These are phyloP conservation scores for Amniculicola lignicola DNA, from an alignment of 495 filamentous ascomycete species.

Conservation along the genomic window DNA sequence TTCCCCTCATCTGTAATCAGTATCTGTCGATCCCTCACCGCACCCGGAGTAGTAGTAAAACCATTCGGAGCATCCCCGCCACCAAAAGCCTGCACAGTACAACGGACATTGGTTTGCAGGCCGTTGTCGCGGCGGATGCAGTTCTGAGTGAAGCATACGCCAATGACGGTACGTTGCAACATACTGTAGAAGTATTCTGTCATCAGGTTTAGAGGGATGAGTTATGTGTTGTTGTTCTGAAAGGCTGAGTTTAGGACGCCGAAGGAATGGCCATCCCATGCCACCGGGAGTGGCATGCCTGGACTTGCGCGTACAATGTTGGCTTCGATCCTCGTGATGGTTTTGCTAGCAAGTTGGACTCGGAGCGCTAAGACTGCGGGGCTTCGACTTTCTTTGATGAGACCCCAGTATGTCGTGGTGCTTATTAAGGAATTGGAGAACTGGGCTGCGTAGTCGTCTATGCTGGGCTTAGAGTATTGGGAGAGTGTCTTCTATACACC, in stretches of 20 bases:
- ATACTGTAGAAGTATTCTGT: neutral
- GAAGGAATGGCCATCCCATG: conserved; percentile 7
- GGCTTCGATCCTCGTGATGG: conserved; percentile 39
- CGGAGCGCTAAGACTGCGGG: conserved; percentile 35
- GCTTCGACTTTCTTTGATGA: conserved; percentile 9
- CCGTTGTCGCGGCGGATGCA: conserved; percentile 12
- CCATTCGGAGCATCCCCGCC: neutral
- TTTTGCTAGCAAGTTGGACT: conserved; percentile 27
- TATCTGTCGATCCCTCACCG: conserved; percentile 4
- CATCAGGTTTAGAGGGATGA: neutral
- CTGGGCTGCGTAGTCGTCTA: conserved; percentile 31
- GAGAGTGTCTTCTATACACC: conserved; percentile 38
- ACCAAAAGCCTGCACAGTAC: conserved; percentile 3
- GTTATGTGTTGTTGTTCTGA: neutral
- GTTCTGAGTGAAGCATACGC: neutral
- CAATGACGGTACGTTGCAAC: neutral
- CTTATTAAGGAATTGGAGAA: conserved; percentile 32
- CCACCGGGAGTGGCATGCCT: conserved; percentile 1
- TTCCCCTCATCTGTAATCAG: conserved; percentile 6
- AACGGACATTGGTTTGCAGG: neutral
- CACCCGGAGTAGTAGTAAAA: neutral
- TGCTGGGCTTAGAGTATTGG: conserved; percentile 27
- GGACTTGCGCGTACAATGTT: conserved; percentile 21
- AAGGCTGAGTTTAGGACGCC: neutral
- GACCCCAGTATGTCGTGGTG: conserved; percentile 28